These are phyloP conservation scores for Russula lepida DNA, from an alignment of 768 basidiomycete species.

Conservation along the genomic window DNA sequence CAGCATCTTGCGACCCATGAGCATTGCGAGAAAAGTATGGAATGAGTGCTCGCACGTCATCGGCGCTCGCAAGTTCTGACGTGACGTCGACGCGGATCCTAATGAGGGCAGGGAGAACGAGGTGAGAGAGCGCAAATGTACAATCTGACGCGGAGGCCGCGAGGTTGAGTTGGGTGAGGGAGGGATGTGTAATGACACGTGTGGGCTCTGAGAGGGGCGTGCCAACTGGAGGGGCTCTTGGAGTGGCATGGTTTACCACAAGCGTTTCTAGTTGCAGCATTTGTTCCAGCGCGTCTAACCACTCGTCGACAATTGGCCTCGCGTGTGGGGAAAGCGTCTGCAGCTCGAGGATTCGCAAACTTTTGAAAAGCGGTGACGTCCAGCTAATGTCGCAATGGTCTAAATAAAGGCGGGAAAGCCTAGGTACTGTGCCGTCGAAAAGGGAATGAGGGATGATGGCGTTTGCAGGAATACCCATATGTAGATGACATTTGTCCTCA, in stretches of 20 bases:
- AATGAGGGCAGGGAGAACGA: background rate
- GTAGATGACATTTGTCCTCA: background rate
- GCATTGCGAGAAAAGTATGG: background rate
- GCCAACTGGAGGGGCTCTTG: background rate
- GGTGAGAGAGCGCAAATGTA: background rate
- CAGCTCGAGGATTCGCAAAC: background rate
- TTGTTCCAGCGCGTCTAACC: background rate
- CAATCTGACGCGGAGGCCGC: background rate
- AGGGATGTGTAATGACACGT: background rate
- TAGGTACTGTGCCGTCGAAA: background rate
- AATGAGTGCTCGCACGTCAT: background rate
- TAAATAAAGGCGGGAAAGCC: background rate
- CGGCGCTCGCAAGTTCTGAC: background rate
- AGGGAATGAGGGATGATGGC: background rate
- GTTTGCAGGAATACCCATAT: background rate
- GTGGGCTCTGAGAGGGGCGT: background rate
- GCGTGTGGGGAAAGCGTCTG: background rate
- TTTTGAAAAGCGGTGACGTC: background rate
- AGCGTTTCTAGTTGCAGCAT: background rate
- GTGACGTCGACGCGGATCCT: background rate
- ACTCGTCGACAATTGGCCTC: background rate
- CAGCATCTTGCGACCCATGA: background rate
- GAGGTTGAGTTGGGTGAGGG: background rate
- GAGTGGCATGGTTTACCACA: background rate
- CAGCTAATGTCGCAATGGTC: background rate